A percentile compares a stretch with the other conserved stretches of the same genome.
These are phyloP conservation scores for Albifimbria verrucaria DNA, from an alignment of 2,329 filamentous ascomycete genomes.

Conservation along the genomic window DNA sequence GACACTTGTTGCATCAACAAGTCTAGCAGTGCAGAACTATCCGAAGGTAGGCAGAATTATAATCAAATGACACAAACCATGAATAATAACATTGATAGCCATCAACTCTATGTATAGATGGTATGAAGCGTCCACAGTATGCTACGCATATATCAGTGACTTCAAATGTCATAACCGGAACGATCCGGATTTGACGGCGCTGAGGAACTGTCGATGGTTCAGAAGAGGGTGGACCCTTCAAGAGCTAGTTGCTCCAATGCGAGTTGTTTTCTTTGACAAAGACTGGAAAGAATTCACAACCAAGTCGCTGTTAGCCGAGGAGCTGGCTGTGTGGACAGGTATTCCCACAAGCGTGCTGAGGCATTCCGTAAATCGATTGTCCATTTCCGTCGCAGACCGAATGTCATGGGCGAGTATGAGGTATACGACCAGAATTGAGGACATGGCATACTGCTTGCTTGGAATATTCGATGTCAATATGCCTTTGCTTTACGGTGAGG, in stretches of 20 bases:
- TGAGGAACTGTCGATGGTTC: neutral
- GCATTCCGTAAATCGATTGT: neutral
- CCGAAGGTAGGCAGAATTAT: neutral
- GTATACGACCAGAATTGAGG: neutral
- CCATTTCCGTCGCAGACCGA: neutral
- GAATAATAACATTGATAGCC: neutral
- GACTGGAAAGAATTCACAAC: neutral
- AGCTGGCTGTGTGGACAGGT: neutral
- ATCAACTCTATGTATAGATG: constrained; percentile 1
- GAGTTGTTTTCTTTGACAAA: neutral
- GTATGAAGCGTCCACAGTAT: neutral
- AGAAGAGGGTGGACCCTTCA: neutral
- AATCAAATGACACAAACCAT: neutral
- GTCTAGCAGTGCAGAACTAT: neutral
- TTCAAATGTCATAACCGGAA: neutral
- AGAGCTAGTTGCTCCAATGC: neutral
- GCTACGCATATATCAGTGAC: neutral
- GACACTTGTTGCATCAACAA: constrained; percentile 1
- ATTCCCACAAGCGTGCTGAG: neutral
- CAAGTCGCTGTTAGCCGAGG: neutral
- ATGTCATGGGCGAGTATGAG: neutral
- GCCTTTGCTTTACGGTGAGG: neutral
- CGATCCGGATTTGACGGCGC: too few relatives aligned
- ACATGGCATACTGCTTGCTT: neutral
- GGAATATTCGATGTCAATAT: neutral